Evolutionary conservation across 1,139 yeast genomes (phyloP).

Genomic region (Scheffersomyces lignicola): DNA sequence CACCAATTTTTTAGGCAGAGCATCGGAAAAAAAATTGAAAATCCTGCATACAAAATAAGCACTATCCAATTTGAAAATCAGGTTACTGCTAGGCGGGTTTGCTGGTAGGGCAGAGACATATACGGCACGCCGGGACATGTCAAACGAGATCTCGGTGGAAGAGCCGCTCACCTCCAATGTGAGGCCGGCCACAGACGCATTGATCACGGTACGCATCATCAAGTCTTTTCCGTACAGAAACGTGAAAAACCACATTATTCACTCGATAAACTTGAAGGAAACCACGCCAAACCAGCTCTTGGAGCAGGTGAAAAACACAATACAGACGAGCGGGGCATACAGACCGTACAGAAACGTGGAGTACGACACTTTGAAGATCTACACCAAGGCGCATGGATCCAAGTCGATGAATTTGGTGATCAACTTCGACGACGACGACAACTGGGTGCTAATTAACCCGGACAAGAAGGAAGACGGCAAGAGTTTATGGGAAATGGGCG

Average conservation of each 20-base stretch:
- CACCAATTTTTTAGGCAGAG: slow-evolving; percentile 1
- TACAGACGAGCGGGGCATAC: slow-evolving; percentile 65
- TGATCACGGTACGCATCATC: slow-evolving; percentile 79
- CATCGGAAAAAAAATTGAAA: slow-evolving; percentile 1
- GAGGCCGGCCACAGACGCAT: slow-evolving; percentile 69
- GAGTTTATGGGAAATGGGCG: slow-evolving; percentile 63
- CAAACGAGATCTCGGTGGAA: slow-evolving; percentile 20
- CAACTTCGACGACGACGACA: slow-evolving; percentile 69
- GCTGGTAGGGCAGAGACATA: too few species aligned
- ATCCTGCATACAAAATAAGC: slow-evolving; percentile 3
- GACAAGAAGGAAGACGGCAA: slow-evolving; percentile 33
- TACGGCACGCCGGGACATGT: not conserved
- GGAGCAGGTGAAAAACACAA: slow-evolving; percentile 42
- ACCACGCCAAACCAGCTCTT: slow-evolving; percentile 69
- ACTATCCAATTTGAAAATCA: too few species aligned
- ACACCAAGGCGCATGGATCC: slow-evolving; percentile 93
- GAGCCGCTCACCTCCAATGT: slow-evolving; percentile 69
- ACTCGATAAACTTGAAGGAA: slow-evolving; percentile 66
- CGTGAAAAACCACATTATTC: slow-evolving; percentile 76
- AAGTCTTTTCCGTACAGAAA: slow-evolving; percentile 93
- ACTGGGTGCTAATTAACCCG: slow-evolving; percentile 56
- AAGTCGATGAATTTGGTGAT: slow-evolving; percentile 91
- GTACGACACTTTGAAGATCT: slow-evolving; percentile 77
- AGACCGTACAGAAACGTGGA: slow-evolving; percentile 82
- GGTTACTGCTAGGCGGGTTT: too few species aligned